Base-by-base conservation (phyloP, 129 eudicot species). In the Chrysanthemum seticuspe region DNA sequence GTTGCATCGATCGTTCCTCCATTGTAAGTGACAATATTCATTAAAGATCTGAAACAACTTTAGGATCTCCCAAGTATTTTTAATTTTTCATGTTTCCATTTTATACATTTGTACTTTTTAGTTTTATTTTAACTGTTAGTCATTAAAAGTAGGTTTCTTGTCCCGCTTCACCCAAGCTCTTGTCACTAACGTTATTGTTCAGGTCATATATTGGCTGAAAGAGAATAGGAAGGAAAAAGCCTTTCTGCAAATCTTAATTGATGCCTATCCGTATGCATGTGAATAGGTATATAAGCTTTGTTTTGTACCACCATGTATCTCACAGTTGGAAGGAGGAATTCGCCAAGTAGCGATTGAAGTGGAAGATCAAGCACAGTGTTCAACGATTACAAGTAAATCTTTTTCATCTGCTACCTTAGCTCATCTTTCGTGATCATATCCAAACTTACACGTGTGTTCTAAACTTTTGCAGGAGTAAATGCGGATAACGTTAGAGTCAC, bases 401-500 rank as follows among this genome's bases (percentile, higher is more conserved):
- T 19, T 80, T 44, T 70, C 45, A 25, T 47, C 54, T 6, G 16
- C 51, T 25, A 50, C 54, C 55, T 51, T 75, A 4, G 48, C 40
- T 21, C n/a, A 18, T 47, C 49, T 57, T 71, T 19, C 10, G 9
- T 19, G 25, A 21, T 52, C 21, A 10, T 29, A 9, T 36, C 76
- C 58, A 62, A 72, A 11, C 50, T 73, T 64, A 73, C 6, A 1
- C 63, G 69, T 73, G 71, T 75, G 19, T 58, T 48, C 16, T 64
- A 44, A 57, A 57, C 72, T 63, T 63, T 79, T 74, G 29, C 79
- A 90, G 98, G 98, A 81, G 98, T 93, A n/a, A 93, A 93, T 86
- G 98, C 98, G 98, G 98, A 93, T 73, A 97, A 93, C 83, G 98
- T 93, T 74, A 84, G 98, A 72, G 92, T 93, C 25, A 81, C 98